Base-by-base conservation (phyloP, 805 yeast genomes). In the Brettanomyces custersianus region DNA sequence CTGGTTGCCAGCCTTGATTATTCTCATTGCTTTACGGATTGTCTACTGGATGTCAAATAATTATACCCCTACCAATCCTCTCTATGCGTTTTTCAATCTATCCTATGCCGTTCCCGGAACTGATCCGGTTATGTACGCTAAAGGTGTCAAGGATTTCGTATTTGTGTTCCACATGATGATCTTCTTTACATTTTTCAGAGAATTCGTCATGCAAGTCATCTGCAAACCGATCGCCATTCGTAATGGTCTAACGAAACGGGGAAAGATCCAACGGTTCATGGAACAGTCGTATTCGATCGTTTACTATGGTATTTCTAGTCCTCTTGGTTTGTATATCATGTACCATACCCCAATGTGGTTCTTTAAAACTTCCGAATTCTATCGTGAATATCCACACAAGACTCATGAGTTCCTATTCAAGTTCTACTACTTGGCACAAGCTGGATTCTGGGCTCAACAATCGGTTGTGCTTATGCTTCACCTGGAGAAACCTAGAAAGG, bases 381-480 rank as follows among this genome's bases (percentile, higher is more conserved):
- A 86, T 59, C 69, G 57, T 40, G 63, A 72, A 19, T 90, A 80
- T 57, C 98, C 99, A 5, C 97, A 92, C 62, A 66, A 72, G 41
- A 68, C 80, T 23, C 83, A 82, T 52, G 80, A 72, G 38, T 69
- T 64, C 41, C 64, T 68, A 38, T 81, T 82, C 65, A 92, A 92
- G 63, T 57, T 76, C 11, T 92, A 81, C 55, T 92, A 92, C 57
- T 65, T 92, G 42, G 77, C 83, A 29, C 97, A 92, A 63, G 96
- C 97, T 5, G 82, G 96, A 4, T 92, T 86, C 60, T 92, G 99
- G 99, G 77, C 87, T 17, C 99, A 92, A 64, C 98, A 92, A 62
- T 79, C 94, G 1, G 77, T 83, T 28, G 82, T 92, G 22, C 66
- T 92, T 44, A 62, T 76, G 31, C 67, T 92, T 44, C 95, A 82